Base-by-base conservation (phyloP, 1,284 basidiomycete species). In the Meripilus lineatus region DNA sequence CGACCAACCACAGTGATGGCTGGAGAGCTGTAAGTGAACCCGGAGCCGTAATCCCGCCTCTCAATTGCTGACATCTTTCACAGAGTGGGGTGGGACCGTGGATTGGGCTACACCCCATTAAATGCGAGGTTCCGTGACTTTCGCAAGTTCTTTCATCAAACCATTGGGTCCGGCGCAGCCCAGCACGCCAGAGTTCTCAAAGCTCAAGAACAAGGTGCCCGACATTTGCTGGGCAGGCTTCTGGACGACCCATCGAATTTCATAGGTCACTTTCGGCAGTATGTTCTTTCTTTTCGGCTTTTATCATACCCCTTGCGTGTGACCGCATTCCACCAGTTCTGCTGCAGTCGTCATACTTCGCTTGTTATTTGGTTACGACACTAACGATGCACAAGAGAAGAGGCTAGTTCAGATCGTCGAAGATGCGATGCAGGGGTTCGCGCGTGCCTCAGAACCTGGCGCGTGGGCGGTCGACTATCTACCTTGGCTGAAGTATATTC, bases 21-120 rank as follows among this genome's bases (percentile, higher is more conserved):
- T 3, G 68, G 69, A 4, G 67, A 72, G 50, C 56, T 72, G 70
- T 71, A 25, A 43, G 68, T 60, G 5, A 15, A 33, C 23, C 15
- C 25, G 14, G n/a, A 34, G 5, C 17, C 10, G 22, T 34, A 21
- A 10, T 20, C 18, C 24, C 21, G 20, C 15, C 32, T 34, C n/a
- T 34, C 18, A 15, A 21, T 28, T 38, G 26, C 21, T 40, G 15
- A 45, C 4, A 21, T 10, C 21, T 22, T n/a, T 28, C 15, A 14
- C 47, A 70, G 68, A 0, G 65, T 69, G 7, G 69, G 70, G 6
- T 72, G 69, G 70, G 56, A 66, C 34, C 64, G 61, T 20, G 70
- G 68, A 0, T 52, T 72, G 3, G 69, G 69, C 6, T 70, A 70
- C 45, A 55, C 64, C 1, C 58, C 58, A 17, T 61, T 60, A n/a